A percentile compares a stretch with the other conserved stretches of the same genome.
These are phyloP conservation scores for Crithidia thermophila DNA, from an alignment of 208 protist genomes.

Conservation along the genomic window DNA sequence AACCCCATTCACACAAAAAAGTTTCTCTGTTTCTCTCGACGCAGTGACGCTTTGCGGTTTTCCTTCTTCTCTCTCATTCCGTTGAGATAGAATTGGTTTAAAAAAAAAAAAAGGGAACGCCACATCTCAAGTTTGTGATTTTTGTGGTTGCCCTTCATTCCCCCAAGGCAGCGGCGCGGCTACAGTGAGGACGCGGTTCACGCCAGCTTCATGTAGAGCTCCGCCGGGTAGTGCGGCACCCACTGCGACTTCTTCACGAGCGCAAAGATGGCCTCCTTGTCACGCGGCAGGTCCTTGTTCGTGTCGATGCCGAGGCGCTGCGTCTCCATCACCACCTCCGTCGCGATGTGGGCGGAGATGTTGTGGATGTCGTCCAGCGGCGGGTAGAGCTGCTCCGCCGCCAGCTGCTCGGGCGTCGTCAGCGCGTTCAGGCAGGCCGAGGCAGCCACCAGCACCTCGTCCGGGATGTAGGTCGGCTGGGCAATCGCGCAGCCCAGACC, in stretches of 20 bases:
- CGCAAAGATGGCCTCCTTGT: constrained; percentile 47
- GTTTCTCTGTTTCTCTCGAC: too few relatives aligned
- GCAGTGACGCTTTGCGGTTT: too few relatives aligned
- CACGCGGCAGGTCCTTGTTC: constrained; percentile 50
- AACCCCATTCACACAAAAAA: too few relatives aligned
- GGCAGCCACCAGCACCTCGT: constrained; percentile 89
- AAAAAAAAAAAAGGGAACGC: neutral
- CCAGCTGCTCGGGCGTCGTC: constrained; percentile 52
- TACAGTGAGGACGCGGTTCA: neutral
- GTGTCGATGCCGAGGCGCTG: constrained; percentile 64
- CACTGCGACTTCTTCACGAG: constrained; percentile 56
- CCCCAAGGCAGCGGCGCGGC: too few relatives aligned
- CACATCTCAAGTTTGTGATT: neutral
- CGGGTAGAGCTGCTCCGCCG: constrained; percentile 65
- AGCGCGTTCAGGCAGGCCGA: constrained; percentile 72
- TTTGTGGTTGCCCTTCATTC: neutral
- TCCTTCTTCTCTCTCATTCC: too few relatives aligned
- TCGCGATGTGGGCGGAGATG: constrained; percentile 79
- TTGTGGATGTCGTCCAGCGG: constrained; percentile 73
- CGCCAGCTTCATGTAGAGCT: constrained; percentile 25
- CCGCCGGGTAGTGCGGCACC: constrained; percentile 68
- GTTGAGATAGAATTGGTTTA: too few relatives aligned
- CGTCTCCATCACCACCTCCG: constrained; percentile 65
- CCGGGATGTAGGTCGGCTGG: constrained; percentile 79
- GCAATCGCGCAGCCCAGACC: constrained; percentile 89